phyloP scores from a whole-genome alignment of 805 yeast genomes.

The Saturnispora halmiae region DNA sequence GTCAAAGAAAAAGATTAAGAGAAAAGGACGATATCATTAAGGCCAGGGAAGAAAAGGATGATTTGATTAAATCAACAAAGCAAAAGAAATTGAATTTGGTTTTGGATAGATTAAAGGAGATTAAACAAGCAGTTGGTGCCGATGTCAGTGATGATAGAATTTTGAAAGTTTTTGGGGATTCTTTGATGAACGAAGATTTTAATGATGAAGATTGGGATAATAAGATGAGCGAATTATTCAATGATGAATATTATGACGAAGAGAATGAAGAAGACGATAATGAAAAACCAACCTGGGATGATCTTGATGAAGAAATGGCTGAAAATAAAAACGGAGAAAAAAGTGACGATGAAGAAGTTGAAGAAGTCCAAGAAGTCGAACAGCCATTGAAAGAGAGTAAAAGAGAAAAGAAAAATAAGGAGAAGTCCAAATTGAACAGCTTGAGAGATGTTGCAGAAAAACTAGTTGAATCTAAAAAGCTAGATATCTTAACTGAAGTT shows the following conservation, averaged over 20 bases:
- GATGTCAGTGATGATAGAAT: slow-evolving; percentile 51
- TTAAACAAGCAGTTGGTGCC: slow-evolving; percentile 61
- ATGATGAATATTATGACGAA: slow-evolving; percentile 68
- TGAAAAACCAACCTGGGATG: slow-evolving; percentile 58
- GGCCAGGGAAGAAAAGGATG: slow-evolving; percentile 47
- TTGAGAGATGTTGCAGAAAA: slow-evolving; percentile 63
- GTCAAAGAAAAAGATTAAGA: slow-evolving; percentile 77
- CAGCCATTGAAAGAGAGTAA: slow-evolving; percentile 19
- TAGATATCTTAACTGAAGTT: slow-evolving; percentile 58
- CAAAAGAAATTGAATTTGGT: slow-evolving; percentile 69
- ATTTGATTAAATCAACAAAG: slow-evolving; percentile 60
- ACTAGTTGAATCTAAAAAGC: slow-evolving; percentile 66
- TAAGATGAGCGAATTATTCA: slow-evolving; percentile 74
- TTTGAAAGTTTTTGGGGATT: slow-evolving; percentile 60
- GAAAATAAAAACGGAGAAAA: slow-evolving; percentile 16
- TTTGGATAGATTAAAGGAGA: slow-evolving; percentile 56
- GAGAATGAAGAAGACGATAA: slow-evolving; percentile 31
- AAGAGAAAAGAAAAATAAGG: slow-evolving; percentile 42
- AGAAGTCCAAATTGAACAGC: slow-evolving; percentile 53
- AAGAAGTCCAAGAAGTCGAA: slow-evolving; percentile 30
- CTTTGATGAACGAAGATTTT: slow-evolving; percentile 78
- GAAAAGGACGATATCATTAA: slow-evolving; percentile 45
- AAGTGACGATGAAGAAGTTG: slow-evolving; percentile 31
- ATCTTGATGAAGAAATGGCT: slow-evolving; percentile 37
- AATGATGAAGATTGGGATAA: slow-evolving; percentile 87